A percentile compares a stretch with the other conserved stretches of the same genome.
phyloP scores from a whole-genome alignment of 305 asterid species.

The Rubia occidens region DNA sequence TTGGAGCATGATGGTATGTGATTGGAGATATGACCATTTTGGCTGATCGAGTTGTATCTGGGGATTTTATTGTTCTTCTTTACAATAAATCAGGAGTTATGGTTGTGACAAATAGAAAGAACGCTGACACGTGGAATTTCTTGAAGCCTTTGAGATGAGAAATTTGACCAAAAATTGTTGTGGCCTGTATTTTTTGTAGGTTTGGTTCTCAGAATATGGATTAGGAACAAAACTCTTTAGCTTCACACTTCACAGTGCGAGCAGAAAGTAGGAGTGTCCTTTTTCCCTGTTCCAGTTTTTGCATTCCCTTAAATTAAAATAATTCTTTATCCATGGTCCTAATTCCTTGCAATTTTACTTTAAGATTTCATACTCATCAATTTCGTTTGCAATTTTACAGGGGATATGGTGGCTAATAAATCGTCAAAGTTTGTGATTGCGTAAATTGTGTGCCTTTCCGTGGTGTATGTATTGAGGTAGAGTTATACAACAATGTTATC shows the following conservation, averaged over 20 bases:
- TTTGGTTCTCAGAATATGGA: slow-evolving; percentile 23
- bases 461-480: slow-evolving; percentile 14
- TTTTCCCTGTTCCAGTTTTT: slow-evolving; percentile 43
- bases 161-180: slow-evolving; percentile 37
- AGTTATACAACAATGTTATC: slow-evolving; percentile 20
- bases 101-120: slow-evolving; percentile 35
- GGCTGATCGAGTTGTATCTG: neutral
- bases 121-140: slow-evolving; percentile 46
- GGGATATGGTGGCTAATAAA: slow-evolving; percentile 15
- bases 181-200: slow-evolving; percentile 35
- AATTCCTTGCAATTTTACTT: neutral
- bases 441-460: slow-evolving; percentile 14
- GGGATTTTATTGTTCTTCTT: neutral
- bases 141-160: slow-evolving; percentile 41
- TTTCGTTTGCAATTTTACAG: slow-evolving; percentile 6
- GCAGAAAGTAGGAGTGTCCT: slow-evolving; percentile 9
- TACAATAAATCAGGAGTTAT: neutral
- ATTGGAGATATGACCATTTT: neutral
- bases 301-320: slow-evolving; percentile 56
- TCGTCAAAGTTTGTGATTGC: slow-evolving; percentile 16
- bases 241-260: neutral
- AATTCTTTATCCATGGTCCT: neutral
- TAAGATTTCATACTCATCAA: neutral
- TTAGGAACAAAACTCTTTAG: neutral
- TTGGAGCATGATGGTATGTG: neutral